Evolutionary conservation across 148 eudicot genomes (phyloP), one percentile per base, ranked within the genome.

Genomic region (Gaultheria prostrata): DNA sequence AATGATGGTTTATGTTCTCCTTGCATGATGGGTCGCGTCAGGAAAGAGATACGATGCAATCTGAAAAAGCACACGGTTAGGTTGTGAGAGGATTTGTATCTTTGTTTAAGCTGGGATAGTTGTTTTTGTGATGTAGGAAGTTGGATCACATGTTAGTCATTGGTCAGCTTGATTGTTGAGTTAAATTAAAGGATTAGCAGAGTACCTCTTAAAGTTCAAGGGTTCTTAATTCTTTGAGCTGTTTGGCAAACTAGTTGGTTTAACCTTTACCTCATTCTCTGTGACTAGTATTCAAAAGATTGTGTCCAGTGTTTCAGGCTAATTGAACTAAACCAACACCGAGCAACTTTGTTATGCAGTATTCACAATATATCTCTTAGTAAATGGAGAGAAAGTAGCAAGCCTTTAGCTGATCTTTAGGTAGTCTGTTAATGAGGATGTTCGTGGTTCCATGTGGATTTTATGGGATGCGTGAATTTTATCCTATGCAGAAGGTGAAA

Each of bases 361-460:
- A 20, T 30, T 18, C 69, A 18, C 21, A 51, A 8, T 17, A 45
- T n/a, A 17, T 79, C 17, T 79, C 9, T 13, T 26, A 54, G 15
- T 43, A 56, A 21, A 13, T 20, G 35, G 71, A 79, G 49, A 10
- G 46, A 48, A 56, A 33, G 61, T 77, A 30, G 53, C 21, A 26
- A 59, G 39, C 70, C 69, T 57, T 79, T 54, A 26, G 30, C 49
- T 35, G 65, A 56, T 35, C 18, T 46, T 76, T 49, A 76, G 26
- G 26, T 76, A 28, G 6, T 28, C 67, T 3, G 59, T 56, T 51
- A 13, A 51, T 28, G 80, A 51, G 45, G 43, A 50, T 50, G 21
- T 78, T 53, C 63, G 53, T 49, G 80, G 63, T 28, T 53, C 80
- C 6, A 53, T 28, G 43, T 50, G 80, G 65, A 50, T 78, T 53